Conservation (phyloP, 768 basidiomycete genomes). For the Leccinum subtestaceum region DNA sequence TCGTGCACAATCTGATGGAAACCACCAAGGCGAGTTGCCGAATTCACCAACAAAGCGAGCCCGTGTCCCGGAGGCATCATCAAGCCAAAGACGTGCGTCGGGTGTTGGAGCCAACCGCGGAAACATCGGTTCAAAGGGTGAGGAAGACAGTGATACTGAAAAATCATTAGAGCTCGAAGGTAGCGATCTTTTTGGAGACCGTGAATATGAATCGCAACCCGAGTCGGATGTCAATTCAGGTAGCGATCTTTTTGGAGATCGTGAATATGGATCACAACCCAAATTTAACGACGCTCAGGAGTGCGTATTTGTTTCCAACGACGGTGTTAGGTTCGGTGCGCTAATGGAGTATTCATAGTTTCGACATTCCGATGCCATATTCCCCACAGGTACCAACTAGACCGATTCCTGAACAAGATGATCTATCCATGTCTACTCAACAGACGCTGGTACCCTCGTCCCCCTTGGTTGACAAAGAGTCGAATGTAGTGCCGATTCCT, state of each 20-base stretch:
- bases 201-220: background rate
- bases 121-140: background rate
- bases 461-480: background rate
- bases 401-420: slow-evolving; percentile 1
- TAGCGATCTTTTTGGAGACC: slow-evolving; percentile 25
- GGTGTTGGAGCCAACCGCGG: background rate
- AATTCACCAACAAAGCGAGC: slow-evolving; percentile 9
- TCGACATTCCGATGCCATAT: background rate
- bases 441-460: slow-evolving; percentile 27
- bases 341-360: slow-evolving; percentile 8
- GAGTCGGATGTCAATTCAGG: slow-evolving; percentile 5
- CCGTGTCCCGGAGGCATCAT: slow-evolving; percentile 3
- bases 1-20: slow-evolving; percentile 7
- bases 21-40: background rate
- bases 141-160: background rate
- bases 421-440: slow-evolving; percentile 22
- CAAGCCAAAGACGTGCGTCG: background rate
- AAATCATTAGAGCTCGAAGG: slow-evolving; percentile 13
- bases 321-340: background rate
- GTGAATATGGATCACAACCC: background rate
- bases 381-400: background rate
- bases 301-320: slow-evolving; percentile 11
- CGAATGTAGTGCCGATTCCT: too few species aligned
- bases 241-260: slow-evolving; percentile 24
- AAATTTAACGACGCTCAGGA: background rate